These are phyloP conservation scores for Fallopia convolvulus DNA, from an alignment of 148 eudicot genomes.

Conservation along the genomic window DNA sequence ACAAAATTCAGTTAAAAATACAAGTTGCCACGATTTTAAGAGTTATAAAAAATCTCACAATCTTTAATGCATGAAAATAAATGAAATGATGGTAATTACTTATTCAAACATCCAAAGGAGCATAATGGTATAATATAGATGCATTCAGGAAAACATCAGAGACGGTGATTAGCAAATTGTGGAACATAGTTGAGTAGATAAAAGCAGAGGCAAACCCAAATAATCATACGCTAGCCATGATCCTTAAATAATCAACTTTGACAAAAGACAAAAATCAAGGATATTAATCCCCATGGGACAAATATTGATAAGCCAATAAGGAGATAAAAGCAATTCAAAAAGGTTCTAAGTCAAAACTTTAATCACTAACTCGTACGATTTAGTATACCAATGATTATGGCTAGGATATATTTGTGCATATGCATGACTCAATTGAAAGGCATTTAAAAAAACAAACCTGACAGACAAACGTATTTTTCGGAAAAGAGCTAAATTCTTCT, in stretches of 20 bases:
- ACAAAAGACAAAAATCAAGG: not conserved
- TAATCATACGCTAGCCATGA: not conserved
- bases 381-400: not conserved
- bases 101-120: not conserved
- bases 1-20: not conserved
- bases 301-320: no score
- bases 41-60: not conserved
- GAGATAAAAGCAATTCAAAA: no score
- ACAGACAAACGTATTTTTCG: constrained; percentile 48
- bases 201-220: not conserved
- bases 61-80: not conserved
- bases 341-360: no score
- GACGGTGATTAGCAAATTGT: not conserved
- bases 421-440: not conserved
- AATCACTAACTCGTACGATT: no score
- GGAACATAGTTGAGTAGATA: not conserved
- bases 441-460: constrained; percentile 36
- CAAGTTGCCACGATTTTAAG: not conserved
- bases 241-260: not conserved
- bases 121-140: not conserved
- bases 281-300: no score
- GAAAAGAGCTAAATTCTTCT: constrained; percentile 59
- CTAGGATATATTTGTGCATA: not conserved
- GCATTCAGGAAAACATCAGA: no score
- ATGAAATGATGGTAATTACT: not conserved